phyloP scores from a whole-genome alignment of 768 basidiomycete genomes.

The Russula brevipes region DNA sequence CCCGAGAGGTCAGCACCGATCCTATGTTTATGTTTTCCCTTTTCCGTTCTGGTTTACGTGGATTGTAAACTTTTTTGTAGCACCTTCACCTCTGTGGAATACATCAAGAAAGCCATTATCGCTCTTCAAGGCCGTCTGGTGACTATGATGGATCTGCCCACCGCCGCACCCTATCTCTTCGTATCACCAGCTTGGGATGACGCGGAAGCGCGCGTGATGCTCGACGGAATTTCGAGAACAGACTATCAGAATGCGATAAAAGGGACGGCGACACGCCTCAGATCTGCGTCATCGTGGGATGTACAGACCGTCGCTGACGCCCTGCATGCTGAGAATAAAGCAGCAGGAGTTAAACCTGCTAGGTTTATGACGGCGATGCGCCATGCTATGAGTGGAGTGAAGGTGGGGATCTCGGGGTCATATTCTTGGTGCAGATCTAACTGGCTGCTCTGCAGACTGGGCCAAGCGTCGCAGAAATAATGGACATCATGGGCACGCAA shows the following conservation, averaged over 20 bases:
- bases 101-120: constrained; percentile 18
- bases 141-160: constrained; percentile 66
- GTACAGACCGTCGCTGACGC: constrained; percentile 34
- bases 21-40: background rate
- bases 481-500: constrained; percentile 31
- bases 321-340: constrained; percentile 43
- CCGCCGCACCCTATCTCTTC: constrained; percentile 74
- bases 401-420: constrained; percentile 42
- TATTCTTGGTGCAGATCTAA: background rate
- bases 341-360: constrained; percentile 40
- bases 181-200: constrained; percentile 55
- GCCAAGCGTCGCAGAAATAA: constrained; percentile 32
- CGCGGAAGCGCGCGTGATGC: constrained; percentile 52
- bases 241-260: constrained; percentile 39
- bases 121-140: constrained; percentile 60
- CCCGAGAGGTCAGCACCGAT: constrained; percentile 47
- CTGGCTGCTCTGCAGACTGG: constrained; percentile 28
- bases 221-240: constrained; percentile 37
- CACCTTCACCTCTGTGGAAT: constrained; percentile 4
- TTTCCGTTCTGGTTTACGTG: background rate
- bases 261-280: constrained; percentile 32
- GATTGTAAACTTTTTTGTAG: background rate
- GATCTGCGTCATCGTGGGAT: constrained; percentile 36
- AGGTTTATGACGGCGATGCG: constrained; percentile 68
- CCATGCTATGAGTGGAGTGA: constrained; percentile 76